Evolutionary conservation across 164 flowering plant genomes (phyloP).

Genomic region (Litsea cubeba): DNA sequence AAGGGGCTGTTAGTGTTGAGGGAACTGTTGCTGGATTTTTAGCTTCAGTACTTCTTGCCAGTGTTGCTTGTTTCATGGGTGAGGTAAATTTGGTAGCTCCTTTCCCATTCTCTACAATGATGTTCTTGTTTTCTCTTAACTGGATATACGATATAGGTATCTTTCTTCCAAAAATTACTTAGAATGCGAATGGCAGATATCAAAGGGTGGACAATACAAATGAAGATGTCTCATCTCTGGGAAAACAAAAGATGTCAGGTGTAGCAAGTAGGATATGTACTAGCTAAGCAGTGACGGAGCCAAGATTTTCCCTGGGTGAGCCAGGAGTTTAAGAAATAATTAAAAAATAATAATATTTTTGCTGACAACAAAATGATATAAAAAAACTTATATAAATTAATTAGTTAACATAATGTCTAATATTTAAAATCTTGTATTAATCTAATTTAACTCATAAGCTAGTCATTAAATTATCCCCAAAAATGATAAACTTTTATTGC

Average conservation of each 20-base stretch:
- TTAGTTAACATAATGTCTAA: too few relatives aligned
- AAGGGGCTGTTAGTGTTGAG: constrained; percentile 94
- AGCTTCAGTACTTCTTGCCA: constrained; percentile 74
- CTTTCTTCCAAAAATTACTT: not conserved
- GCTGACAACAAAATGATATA: too few relatives aligned
- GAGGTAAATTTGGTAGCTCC: constrained; percentile 40
- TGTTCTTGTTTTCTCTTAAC: not conserved
- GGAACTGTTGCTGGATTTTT: constrained; percentile 90
- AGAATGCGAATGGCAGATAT: not conserved
- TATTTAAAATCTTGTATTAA: too few relatives aligned
- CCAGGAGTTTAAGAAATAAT: too few relatives aligned
- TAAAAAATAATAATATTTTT: too few relatives aligned
- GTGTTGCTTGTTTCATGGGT: constrained; percentile 53
- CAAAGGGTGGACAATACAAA: not conserved
- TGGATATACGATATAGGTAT: not conserved
- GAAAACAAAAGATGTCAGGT: not conserved
- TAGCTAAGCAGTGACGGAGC: not conserved
- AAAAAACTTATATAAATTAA: too few relatives aligned
- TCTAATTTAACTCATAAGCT: too few relatives aligned
- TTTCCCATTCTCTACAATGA: not conserved
- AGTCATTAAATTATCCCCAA: too few relatives aligned
- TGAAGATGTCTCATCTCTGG: not conserved
- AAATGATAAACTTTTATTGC: too few relatives aligned
- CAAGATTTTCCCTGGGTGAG: too few relatives aligned
- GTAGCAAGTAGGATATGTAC: not conserved